Evolutionary conservation across 2,329 filamentous ascomycete species (phyloP), one percentile per base, ranked within the genome.

Genomic region (Verticillium tricorpus): DNA sequence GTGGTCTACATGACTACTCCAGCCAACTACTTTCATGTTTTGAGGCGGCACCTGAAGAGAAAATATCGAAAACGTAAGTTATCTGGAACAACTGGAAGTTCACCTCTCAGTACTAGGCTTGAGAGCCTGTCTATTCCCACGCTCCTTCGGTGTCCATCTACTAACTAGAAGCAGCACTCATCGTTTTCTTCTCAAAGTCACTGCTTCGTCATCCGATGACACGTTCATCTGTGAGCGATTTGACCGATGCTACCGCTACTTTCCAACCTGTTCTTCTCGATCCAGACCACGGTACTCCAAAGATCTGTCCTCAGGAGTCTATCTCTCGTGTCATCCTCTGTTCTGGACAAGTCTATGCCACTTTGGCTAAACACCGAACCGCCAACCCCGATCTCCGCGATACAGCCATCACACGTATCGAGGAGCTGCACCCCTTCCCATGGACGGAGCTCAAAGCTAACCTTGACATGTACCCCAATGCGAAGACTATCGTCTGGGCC

Each of bases 231-330:
- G 88, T 98, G 69, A 91, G 96, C 69, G 92, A 97, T 64, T 97
- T 99, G 78, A 90, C 86, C 8, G 92, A 90, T 59, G 88, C 96
- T 60, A 92, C 92, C 7, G 91, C 96, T 78, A 7, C 6, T 5
- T 98, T 99, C 87, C 85, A 91, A 76, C 97, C 93, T 92, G 93
- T 98, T 77, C 93, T 99, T 70, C 85, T 89, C n/a, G 95, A 99
- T 73, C 87, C 91, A 2, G 92, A 89, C 64, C 94, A 98, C 78
- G 82, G 89, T 71, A 84, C 81, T 39, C 87, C 88, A 63, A 79
- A 82, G 65, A 91, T 98, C 74, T 90, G 89, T 73, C 77, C 89
- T 54, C 88, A 87, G 57, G 90, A 96, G 69, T 85, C 96, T 78
- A 93, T 98, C 73, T 90, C 96, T 71, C 93, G 95, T 66, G 92